Base-by-base conservation (phyloP, 805 yeast genomes). In the Sugiyamaella smithiae region DNA sequence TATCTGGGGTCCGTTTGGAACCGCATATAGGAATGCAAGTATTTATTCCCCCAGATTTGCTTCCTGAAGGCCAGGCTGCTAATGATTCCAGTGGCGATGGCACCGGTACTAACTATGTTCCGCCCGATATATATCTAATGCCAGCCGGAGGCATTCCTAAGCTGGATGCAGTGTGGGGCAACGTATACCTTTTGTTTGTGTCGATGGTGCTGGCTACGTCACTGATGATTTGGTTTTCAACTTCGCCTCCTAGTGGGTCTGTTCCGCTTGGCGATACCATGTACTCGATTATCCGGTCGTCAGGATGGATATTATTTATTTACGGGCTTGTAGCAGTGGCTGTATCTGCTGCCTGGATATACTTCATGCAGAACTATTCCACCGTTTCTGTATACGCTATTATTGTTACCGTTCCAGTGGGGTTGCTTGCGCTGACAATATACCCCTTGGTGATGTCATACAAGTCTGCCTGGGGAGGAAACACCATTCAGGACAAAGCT, bases 381-480 rank as follows among this genome's bases (percentile, higher is more conserved):
- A 48, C 59, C 4, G 54, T 59, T 11, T 35, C 63, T 11, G 55
- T 65, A 16, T 59, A 61, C 28, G 29, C 52, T 12, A 47, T 64
- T 8, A 46, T 64, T 9, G 52, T 60, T 12, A 38, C 56, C n/a
- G 64, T 66, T 7, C 69, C 69, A 12, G 45, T 60, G 12, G 57
- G 59, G n/a, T 49, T 64, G 19, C 40, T 58, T 9, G 53, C 51
- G 2, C 38, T 63, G 25, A 40, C 56, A 7, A 52, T 66, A 14
- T 60, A 61, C 41, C 57, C 68, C 11, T 38, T 59, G 16, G 56
- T 61, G 48, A 60, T 64, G 66, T 65, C 68, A 8, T 62, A 62
- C 45, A 53, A 60, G 14, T 56, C 57, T 35, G 54, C 60, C 11
- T 52, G 57, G 54, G 66, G 65, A 11, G 66, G 67, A n/a, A 44